phyloP scores from a whole-genome alignment of 208 protist species.

The Crithidia bombi region DNA sequence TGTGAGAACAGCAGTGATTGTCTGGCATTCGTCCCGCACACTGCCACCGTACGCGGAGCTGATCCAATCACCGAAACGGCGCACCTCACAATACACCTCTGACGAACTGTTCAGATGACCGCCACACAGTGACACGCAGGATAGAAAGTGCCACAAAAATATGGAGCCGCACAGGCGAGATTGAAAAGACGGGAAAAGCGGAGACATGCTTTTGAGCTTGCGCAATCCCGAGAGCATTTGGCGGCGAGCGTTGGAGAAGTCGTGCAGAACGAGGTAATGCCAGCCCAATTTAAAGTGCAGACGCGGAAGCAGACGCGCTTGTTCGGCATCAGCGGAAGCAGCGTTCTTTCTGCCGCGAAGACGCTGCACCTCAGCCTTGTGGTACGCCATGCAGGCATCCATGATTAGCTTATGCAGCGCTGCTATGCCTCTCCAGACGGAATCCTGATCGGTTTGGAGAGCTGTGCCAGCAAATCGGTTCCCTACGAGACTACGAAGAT shows the following conservation, averaged over 20 bases:
- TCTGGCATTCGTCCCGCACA: conserved; percentile 42
- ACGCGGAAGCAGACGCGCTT: conserved; percentile 24
- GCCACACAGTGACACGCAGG: conserved; percentile 37
- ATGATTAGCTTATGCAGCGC: conserved; percentile 24
- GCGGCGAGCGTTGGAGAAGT: conserved; percentile 40
- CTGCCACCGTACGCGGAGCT: conserved; percentile 32
- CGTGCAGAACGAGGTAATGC: conserved; percentile 60
- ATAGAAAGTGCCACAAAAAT: conserved; percentile 57
- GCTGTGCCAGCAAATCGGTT: conserved; percentile 27
- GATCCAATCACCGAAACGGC: conserved; percentile 51
- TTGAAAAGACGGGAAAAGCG: conserved; percentile 47
- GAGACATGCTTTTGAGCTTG: conserved; percentile 35
- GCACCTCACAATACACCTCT: conserved; percentile 38
- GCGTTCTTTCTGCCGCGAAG: conserved; percentile 25
- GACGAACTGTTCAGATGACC: conserved; percentile 42
- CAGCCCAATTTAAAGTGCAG: conserved; percentile 64
- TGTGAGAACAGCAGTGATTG: conserved; percentile 38
- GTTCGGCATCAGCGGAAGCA: not conserved
- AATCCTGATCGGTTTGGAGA: conserved; percentile 25
- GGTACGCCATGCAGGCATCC: conserved; percentile 23
- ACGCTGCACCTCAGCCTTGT: conserved; percentile 33
- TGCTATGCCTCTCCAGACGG: conserved; percentile 25
- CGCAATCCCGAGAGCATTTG: conserved; percentile 50
- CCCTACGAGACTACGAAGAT: conserved; percentile 24
- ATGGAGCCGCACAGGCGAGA: conserved; percentile 51